Base-by-base conservation (phyloP, 441 rosid genomes). In the Gossypium lobatum region DNA sequence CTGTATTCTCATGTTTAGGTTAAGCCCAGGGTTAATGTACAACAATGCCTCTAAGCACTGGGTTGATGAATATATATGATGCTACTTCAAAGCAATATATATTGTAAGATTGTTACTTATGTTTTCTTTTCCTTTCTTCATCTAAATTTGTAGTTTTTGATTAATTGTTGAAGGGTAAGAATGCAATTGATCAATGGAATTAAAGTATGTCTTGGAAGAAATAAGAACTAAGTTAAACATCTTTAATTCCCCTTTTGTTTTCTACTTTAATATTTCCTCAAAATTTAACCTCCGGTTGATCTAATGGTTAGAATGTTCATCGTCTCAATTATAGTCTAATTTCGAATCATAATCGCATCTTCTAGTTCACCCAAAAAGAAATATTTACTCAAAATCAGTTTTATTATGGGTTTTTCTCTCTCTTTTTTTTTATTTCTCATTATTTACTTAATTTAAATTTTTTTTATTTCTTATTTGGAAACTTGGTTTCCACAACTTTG, bases 1-100 rank as follows among this genome's bases (percentile, higher is more conserved):
- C 55, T 84, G 87, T 23, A 74, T 81, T 57, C 85, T 84, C 25
- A 84, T 84, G 87, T 79, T 81, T 48, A 84, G 83, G 77, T 55
- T 84, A 76, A 84, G 87, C 68, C 87, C 87, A 1, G 83, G 81
- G n/a, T 45, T 83, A 20, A 63, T 79, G 28, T 20, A 2, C 77
- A 77, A 76, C 50, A 71, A 46, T 17, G 61, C 79, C 26, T 71
- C 81, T 25, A 70, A 76, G n/a, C 82, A 76, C 60, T 73, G 78
- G 77, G 60, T 77, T 50, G 59, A 54, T 16, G 21, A 17, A 18
- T 18, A 54, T 6, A 18, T 18, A 54, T 6, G 59, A 18, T 52
- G 9, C 17, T 52, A 5, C 16, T n/a, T 16, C 18, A 52, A 14
- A 3, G 6, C 3, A 50, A 50, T 3, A 26, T 0, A 2, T 0